These are phyloP conservation scores for Ascoidea rubescens DNA, from an alignment of 805 yeast species.

Conservation along the genomic window DNA sequence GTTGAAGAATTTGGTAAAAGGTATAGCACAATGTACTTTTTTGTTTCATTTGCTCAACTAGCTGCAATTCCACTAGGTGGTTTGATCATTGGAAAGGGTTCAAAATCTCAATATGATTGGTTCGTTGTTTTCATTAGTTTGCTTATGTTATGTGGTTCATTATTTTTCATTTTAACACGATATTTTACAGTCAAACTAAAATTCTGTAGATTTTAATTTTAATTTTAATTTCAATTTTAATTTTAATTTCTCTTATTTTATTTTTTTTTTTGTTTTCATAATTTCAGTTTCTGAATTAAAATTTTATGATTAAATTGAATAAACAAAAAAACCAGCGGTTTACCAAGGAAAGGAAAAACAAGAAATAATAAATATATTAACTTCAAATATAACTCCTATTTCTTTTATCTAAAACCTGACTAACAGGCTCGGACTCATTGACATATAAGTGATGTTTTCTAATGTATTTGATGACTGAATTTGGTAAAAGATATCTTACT, in stretches of 20 bases:
- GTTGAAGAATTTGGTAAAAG: constrained; percentile 40
- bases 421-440: constrained; percentile 85
- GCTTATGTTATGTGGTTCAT: constrained; percentile 23
- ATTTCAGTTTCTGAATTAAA: too few species aligned
- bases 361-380: too few species aligned
- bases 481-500: constrained; percentile 88
- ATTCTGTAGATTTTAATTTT: background rate
- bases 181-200: constrained; percentile 21
- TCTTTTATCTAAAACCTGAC: constrained; percentile 52
- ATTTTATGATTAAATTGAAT: too few species aligned
- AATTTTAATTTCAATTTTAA: too few species aligned
- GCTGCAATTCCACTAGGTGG: constrained; percentile 38
- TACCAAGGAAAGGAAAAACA: too few species aligned
- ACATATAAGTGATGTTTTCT: constrained; percentile 82
- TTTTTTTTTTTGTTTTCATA: too few species aligned
- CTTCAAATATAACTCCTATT: constrained; percentile 12
- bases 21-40: constrained; percentile 42
- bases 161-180: constrained; percentile 30
- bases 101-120: constrained; percentile 20
- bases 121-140: constrained; percentile 23
- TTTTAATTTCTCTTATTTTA: too few species aligned
- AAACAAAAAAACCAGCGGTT: too few species aligned
- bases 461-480: constrained; percentile 86
- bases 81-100: constrained; percentile 25
- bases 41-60: constrained; percentile 37